Percentiles rank a stretch among this genome's conserved stretches.
These are phyloP conservation scores for Trametes cingulata DNA, from an alignment of 768 basidiomycete genomes.

Conservation along the genomic window DNA sequence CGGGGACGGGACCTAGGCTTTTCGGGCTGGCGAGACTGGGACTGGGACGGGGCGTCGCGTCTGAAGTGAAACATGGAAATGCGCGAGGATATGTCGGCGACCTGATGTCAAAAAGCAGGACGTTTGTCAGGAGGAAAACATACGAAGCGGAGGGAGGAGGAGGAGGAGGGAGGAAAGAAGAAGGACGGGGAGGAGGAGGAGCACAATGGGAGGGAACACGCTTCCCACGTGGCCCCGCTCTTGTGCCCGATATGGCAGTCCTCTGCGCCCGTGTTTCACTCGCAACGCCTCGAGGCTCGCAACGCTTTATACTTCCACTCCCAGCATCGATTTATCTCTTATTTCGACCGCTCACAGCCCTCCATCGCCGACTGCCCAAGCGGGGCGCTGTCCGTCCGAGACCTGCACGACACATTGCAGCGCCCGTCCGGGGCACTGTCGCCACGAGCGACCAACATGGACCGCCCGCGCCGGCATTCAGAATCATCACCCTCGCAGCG, in stretches of 20 bases:
- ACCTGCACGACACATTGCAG: not conserved
- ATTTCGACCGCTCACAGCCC: not conserved
- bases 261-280: slow-evolving; percentile 7
- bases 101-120: too few relatives aligned
- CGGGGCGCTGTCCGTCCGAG: not conserved
- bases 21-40: slow-evolving; percentile 17
- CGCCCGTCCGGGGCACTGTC: not conserved
- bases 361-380: not conserved
- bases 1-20: slow-evolving; percentile 15
- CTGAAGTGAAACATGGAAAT: slow-evolving; percentile 22
- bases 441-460: not conserved
- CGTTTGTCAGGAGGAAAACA: slow-evolving; percentile 4
- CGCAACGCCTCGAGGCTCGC: slow-evolving; percentile 2
- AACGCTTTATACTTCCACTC: slow-evolving; percentile 1
- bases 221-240: slow-evolving; percentile 22
- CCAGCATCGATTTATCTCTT: not conserved
- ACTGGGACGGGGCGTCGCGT: slow-evolving; percentile 15
- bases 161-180: not conserved
- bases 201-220: not conserved
- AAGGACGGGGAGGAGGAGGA: not conserved
- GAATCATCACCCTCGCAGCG: not conserved
- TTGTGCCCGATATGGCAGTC: slow-evolving; percentile 16
- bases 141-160: slow-evolving; percentile 3
- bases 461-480: not conserved
- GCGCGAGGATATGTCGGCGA: not conserved